Evolutionary conservation across 1,139 yeast species (phyloP).

Genomic region (Scheffersomyces quercinus): DNA sequence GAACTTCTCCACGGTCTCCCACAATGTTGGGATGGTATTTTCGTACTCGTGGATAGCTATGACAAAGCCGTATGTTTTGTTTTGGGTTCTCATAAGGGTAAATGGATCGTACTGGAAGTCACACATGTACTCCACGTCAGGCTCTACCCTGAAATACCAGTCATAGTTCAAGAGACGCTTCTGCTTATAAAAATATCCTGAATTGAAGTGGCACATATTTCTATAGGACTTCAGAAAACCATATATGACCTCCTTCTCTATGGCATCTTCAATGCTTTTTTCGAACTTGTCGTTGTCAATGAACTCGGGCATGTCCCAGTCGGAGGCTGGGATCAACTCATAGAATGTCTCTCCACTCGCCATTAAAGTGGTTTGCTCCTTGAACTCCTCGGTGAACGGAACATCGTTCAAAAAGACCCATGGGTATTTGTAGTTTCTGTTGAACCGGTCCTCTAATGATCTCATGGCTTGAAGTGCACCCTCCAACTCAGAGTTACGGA

Average conservation of each 20-base stretch:
- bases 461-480: conserved; percentile 47
- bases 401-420: conserved; percentile 50
- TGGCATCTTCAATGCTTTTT: conserved; percentile 24
- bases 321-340: conserved; percentile 42
- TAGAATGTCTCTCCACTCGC: conserved; percentile 71
- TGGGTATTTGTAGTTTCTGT: conserved; percentile 45
- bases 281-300: conserved; percentile 33
- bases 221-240: conserved; percentile 44
- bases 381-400: conserved; percentile 42
- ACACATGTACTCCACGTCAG: conserved; percentile 49
- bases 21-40: conserved; percentile 65
- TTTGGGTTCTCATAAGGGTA: conserved; percentile 30
- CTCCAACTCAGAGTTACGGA: conserved; percentile 40
- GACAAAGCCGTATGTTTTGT: conserved; percentile 45
- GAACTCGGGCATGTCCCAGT: conserved; percentile 45
- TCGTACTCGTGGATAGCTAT: conserved; percentile 48
- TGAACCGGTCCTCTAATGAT: conserved; percentile 49
- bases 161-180: conserved; percentile 38
- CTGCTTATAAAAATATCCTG: conserved; percentile 47
- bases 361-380: conserved; percentile 69
- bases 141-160: conserved; percentile 50
- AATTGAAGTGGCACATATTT: conserved; percentile 52
- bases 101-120: conserved; percentile 53
- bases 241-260: conserved; percentile 31
- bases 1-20: conserved; percentile 73